Evolutionary conservation across 2,329 filamentous ascomycete species (phyloP).

Genomic region (Cladophialophora yegresii): DNA sequence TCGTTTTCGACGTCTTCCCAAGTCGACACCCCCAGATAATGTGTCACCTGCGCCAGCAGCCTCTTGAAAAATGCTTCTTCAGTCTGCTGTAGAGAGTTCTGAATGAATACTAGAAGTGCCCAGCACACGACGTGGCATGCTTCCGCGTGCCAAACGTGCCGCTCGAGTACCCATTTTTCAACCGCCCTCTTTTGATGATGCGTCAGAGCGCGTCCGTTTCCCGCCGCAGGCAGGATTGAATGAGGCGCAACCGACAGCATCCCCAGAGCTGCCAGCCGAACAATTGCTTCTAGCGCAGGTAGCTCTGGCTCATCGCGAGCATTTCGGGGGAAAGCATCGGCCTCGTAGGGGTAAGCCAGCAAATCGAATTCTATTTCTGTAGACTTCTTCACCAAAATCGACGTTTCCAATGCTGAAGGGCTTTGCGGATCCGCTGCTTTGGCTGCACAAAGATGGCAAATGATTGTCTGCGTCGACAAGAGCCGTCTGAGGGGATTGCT

Average conservation of each 20-base stretch:
- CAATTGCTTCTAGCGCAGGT: slow-evolving; percentile 27
- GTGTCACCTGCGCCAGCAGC: slow-evolving; percentile 13
- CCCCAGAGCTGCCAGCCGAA: slow-evolving; percentile 31
- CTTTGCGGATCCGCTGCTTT: slow-evolving; percentile 34
- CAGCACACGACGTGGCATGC: slow-evolving; percentile 33
- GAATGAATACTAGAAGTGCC: slow-evolving; percentile 36
- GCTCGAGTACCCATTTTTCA: slow-evolving; percentile 20
- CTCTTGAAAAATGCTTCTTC: slow-evolving; percentile 24
- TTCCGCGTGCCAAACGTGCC: not conserved
- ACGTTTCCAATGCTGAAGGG: slow-evolving; percentile 38
- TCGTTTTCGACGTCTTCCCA: slow-evolving; percentile 30
- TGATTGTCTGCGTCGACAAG: slow-evolving; percentile 38
- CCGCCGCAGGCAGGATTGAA: slow-evolving; percentile 27
- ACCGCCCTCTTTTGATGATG: slow-evolving; percentile 28
- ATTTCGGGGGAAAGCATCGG: slow-evolving; percentile 11
- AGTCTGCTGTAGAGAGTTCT: slow-evolving; percentile 23
- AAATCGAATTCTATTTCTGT: slow-evolving; percentile 45
- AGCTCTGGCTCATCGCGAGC: slow-evolving; percentile 22
- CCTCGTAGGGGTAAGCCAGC: slow-evolving; percentile 42
- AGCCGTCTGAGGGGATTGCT: slow-evolving; percentile 39
- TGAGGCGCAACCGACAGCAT: slow-evolving; percentile 26
- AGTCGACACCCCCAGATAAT: slow-evolving; percentile 11
- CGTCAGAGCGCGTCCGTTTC: slow-evolving; percentile 32
- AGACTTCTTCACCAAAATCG: slow-evolving; percentile 41
- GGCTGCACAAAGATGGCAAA: slow-evolving; percentile 41